Conservation (phyloP, 177 flowering plant species). For the Vitis hybrid region DNA sequence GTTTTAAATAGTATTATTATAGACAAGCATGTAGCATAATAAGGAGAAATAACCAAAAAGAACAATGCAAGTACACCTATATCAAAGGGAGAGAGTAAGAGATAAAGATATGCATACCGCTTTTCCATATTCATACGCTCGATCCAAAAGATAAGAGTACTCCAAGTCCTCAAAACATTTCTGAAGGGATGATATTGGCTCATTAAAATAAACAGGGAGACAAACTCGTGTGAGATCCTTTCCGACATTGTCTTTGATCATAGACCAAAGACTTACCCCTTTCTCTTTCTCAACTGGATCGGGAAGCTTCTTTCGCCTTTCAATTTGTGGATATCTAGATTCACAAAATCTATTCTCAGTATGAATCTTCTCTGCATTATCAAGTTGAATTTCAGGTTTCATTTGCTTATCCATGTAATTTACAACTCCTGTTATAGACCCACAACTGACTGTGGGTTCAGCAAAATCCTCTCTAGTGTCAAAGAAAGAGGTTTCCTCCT, state of each 20-base stretch:
- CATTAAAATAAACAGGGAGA: slow-evolving; percentile 96
- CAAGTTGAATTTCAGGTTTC: slow-evolving; percentile 22
- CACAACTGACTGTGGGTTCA: slow-evolving; percentile 31
- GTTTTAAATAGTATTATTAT: too few relatives aligned
- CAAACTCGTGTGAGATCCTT: slow-evolving; percentile 91
- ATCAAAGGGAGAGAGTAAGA: slow-evolving; percentile 9
- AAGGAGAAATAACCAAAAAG: not conserved
- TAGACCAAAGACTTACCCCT: slow-evolving; percentile 92
- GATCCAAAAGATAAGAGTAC: slow-evolving; percentile 87
- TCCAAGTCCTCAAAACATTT: slow-evolving; percentile 95
- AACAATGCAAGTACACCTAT: not conserved
- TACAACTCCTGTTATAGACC: slow-evolving; percentile 16
- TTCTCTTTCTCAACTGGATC: slow-evolving; percentile 91
- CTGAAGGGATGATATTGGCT: slow-evolving; percentile 94
- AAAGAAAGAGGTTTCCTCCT: slow-evolving; percentile 61
- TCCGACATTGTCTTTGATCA: slow-evolving; percentile 96
- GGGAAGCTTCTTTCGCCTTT: slow-evolving; percentile 77
- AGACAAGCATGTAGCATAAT: too few relatives aligned
- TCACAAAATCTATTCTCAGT: slow-evolving; percentile 13
- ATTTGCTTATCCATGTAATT: slow-evolving; percentile 17
- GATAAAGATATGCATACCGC: slow-evolving; percentile 24
- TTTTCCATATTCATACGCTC: slow-evolving; percentile 83
- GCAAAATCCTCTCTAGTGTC: slow-evolving; percentile 68
- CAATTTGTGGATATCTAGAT: slow-evolving; percentile 34
- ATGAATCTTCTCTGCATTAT: slow-evolving; percentile 24